Conservation (phyloP, 495 filamentous ascomycete genomes). For the Venustampulla echinocandica region DNA sequence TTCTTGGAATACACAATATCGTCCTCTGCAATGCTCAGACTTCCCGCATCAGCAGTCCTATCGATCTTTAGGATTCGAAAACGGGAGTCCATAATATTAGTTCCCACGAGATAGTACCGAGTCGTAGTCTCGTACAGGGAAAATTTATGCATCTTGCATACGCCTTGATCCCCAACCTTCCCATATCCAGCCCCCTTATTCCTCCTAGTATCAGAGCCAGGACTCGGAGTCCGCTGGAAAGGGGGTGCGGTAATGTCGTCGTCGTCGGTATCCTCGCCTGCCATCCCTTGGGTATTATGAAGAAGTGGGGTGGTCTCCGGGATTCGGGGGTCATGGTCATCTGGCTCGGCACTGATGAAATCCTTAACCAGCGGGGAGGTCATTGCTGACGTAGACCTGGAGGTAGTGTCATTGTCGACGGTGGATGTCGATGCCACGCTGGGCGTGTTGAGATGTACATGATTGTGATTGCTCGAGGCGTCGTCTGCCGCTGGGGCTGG, state of each 20-base stretch:
- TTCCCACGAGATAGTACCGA: slow-evolving; percentile 88
- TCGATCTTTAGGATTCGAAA: slow-evolving; percentile 94
- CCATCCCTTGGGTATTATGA: slow-evolving; percentile 8
- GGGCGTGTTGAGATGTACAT: slow-evolving; percentile 14
- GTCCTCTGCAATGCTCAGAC: slow-evolving; percentile 81
- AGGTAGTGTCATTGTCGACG: slow-evolving; percentile 14
- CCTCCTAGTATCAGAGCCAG: slow-evolving; percentile 38
- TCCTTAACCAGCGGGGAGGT: slow-evolving; percentile 21
- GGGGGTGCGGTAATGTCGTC: slow-evolving; percentile 58
- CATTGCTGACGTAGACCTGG: slow-evolving; percentile 21
- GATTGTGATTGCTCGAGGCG: slow-evolving; percentile 8
- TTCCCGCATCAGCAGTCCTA: slow-evolving; percentile 71
- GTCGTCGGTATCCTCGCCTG: slow-evolving; percentile 43
- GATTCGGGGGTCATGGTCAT: slow-evolving; percentile 5
- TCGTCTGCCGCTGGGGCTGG: slow-evolving; percentile 5
- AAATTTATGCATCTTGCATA: slow-evolving; percentile 90
- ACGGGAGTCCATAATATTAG: slow-evolving; percentile 75
- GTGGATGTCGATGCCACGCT: slow-evolving; percentile 16
- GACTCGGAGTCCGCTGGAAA: slow-evolving; percentile 54
- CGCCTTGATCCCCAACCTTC: slow-evolving; percentile 55
- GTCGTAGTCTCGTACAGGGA: slow-evolving; percentile 90
- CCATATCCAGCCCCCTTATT: slow-evolving; percentile 44
- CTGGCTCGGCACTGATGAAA: slow-evolving; percentile 7
- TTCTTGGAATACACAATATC: slow-evolving; percentile 87
- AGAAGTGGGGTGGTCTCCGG: slow-evolving; percentile 20